Base-by-base conservation (phyloP, 2,329 filamentous ascomycete genomes). In the Fusarium nisikadoi region DNA sequence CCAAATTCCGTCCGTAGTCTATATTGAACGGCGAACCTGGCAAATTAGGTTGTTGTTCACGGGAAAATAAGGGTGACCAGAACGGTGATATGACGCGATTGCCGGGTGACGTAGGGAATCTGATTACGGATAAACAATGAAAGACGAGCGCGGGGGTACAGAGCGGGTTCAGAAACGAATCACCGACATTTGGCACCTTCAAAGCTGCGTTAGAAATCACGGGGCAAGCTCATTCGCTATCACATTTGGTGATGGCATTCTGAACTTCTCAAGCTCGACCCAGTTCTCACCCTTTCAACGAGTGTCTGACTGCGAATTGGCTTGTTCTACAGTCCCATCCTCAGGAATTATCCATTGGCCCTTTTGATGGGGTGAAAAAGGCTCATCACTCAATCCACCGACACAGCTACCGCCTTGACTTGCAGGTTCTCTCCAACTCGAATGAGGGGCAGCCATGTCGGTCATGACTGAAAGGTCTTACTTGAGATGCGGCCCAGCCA, bases 81-180 rank as follows among this genome's bases (percentile, higher is more conserved):
- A 63, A 73, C 39, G 52, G 62, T 65, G 57, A 68, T 52, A 71
- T 73, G 71, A 71, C 62, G 62, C 71, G 61, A 73, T 71, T 67
- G 42, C 66, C 41, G 58, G 64, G 75, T 77, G 75, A 76, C 73
- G 75, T 77, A 76, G 73, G 67, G 65, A 62, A 72, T 75, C 62
- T 62, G 62, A 52, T 50, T 59, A 43, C 56, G 33, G 52, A 59
- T 68, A 56, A 47, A 54, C 53, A 46, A 64, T 67, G 53, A 59
- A 67, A 57, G 70, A 59, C 66, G 25, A 39, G 33, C 19, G 70
- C 62, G 58, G 70, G 70, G 65, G 70, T 46, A 41, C 67, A 43
- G 33, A 49, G 52, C 45, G 23, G 43, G 43, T 52, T 73, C 61
- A 70, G 46, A 46, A 52, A 47, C 55, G 56, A 50, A 56, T 17